Base-by-base conservation (phyloP, 1,284 basidiomycete genomes). In the Cutaneotrichosporon spelunceum region DNA sequence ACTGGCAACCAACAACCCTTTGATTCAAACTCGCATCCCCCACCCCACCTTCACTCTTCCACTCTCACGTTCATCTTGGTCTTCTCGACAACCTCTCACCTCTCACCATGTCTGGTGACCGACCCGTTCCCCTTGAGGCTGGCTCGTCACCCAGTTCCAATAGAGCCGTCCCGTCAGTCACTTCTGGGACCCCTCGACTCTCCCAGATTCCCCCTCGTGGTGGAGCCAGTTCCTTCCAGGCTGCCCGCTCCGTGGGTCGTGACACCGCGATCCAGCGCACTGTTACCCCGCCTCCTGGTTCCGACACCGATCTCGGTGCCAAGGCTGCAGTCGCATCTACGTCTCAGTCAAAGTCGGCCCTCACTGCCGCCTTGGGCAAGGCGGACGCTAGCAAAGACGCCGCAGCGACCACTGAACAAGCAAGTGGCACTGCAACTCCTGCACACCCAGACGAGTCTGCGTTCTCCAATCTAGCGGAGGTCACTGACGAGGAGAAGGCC, bases 401-500 rank as follows among this genome's bases (percentile, higher is more conserved):
- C 16, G 16, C 19, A 4, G 9, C 19, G 2, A 50, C 34, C 23
- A 49, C 49, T 14, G 39, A 44, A 1, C 42, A 36, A 2, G 13
- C 36, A n/a, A 53, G 44, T n/a, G 58, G 58, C 9, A 13, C 50
- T 16, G 50, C 36, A 24, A 65, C 61, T 3, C 65, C 57, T 2
- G 13, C 56, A 10, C 53, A 57, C 19, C 62, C 69, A 1, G 72
- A 66, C 27, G 75, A 74, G 34, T 72, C 70, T 3, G 64, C 65
- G 9, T 72, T 74, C 54, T 74, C 74, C 1, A 71, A 68, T 29
- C 57, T 78, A 1, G 75, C 71, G 9, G 79, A 78, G 26, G 67
- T 82, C 1, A 70, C 79, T 0, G 88, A 89, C 47, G 89, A 90
- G 68, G 90, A 93, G 72, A 95, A 93, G 80, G 88, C 88, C 1